Evolutionary conservation across 2,329 filamentous ascomycete species (phyloP), one percentile per base, ranked within the genome.

Genomic region (Phyllosticta citriasiana): DNA sequence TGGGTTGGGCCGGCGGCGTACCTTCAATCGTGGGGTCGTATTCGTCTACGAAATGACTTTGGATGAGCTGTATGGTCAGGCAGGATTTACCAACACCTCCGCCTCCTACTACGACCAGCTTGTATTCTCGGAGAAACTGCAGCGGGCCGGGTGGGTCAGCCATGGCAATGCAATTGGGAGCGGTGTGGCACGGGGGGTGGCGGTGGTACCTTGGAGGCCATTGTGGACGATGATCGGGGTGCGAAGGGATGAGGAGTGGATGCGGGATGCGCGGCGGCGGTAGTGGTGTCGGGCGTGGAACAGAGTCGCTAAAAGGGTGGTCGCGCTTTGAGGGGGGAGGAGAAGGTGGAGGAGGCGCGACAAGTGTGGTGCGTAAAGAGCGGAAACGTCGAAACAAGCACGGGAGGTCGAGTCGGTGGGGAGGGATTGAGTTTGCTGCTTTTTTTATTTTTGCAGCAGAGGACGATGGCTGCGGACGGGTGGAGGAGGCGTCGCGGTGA

Each of bases 1-100:
- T 55, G 27, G 35, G 55, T 50, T 30, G n/a, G 12, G 60, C 22
- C 24, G 63, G 53, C 27, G 57, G 54, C 82, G 69, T 77, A 92
- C 94, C 94, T 89, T 99, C 94, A 73, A 99, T 97, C 71, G 94
- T 99, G 62, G 94, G 94, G 78, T 99, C 94, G 78, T 99, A 99
- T 78, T 97, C 94, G 77, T 97, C 94, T 74, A 97, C 93, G 80
- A 99, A 99, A 77, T 99, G 94, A 77, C 88, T 93, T 79, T 81
- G 78, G 70, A 81, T 80, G 66, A 80, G 76, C 66, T 97, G 94
- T 73, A 99, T 97, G 63, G 94, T 97, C 82, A 99, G 84, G 80
- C 94, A 97, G 65, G 93, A 97, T 83, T 99, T 99, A 80, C 94
- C 94, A 67, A 99, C 94, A 77, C 94, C 94, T 83, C 94, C 94